A percentile compares a stretch with the other conserved stretches of the same genome.
These are phyloP conservation scores for Cicer arietinum DNA, from an alignment of 306 rosid genomes.

Conservation along the genomic window DNA sequence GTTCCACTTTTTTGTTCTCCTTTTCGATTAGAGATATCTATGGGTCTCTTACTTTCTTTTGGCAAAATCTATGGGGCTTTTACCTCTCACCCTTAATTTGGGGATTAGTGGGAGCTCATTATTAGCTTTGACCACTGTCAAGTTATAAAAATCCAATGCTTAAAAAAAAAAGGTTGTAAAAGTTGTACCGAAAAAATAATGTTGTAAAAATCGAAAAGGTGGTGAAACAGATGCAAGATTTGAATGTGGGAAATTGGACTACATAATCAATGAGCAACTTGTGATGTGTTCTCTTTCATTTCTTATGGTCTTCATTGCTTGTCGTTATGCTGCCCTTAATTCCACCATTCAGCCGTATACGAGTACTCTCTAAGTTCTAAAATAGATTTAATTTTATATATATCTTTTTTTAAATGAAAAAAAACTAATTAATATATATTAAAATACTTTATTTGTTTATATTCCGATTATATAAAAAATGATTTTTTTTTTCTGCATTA, in stretches of 20 bases:
- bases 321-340: slow-evolving; percentile 36
- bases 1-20: neutral
- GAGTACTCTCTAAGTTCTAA: too few relatives aligned
- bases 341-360: neutral
- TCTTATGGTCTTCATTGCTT: neutral
- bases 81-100: slow-evolving; percentile 35
- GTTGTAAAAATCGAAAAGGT: slow-evolving; percentile 34
- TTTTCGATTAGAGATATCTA: neutral
- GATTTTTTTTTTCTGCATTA: too few relatives aligned
- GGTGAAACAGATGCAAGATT: slow-evolving; percentile 40
- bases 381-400: too few relatives aligned
- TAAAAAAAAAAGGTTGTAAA: too few relatives aligned
- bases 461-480: too few relatives aligned
- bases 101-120: slow-evolving; percentile 50
- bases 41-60: neutral
- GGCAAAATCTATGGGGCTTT: neutral
- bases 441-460: too few relatives aligned
- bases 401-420: too few relatives aligned
- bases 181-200: too few relatives aligned
- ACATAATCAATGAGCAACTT: slow-evolving; percentile 20
- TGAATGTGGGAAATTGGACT: neutral
- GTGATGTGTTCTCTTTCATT: slow-evolving; percentile 5
- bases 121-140: slow-evolving; percentile 40
- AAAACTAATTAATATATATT: too few relatives aligned
- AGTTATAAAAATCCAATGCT: slow-evolving; percentile 26